Percentiles rank a stretch among this genome's conserved stretches.
Conservation (phyloP, 2,329 filamentous ascomycete species). For the Colletotrichum phormii region DNA sequence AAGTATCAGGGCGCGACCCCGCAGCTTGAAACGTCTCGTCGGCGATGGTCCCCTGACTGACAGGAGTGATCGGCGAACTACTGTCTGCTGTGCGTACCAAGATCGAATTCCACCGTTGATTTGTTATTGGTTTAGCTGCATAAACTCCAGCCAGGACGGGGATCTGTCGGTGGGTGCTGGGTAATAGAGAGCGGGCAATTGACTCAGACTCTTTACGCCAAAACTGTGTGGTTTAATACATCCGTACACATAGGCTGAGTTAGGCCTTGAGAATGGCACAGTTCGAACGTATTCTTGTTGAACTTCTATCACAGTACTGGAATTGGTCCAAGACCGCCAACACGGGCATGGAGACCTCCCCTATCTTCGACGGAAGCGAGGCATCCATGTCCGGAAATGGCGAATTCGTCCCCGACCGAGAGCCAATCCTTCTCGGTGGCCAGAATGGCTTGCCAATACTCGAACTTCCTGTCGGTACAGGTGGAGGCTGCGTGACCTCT, state of each 20-base stretch:
- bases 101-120: not conserved
- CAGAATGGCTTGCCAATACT: conserved; percentile 42
- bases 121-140: conserved; percentile 48
- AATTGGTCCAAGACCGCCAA: conserved; percentile 47
- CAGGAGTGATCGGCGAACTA: not conserved
- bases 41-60: not conserved
- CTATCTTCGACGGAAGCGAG: conserved; percentile 62
- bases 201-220: no score
- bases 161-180: no score
- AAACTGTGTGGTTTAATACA: no score
- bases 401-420: conserved; percentile 40
- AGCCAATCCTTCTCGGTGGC: conserved; percentile 42
- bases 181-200: no score
- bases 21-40: not conserved
- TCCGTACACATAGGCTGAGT: no score
- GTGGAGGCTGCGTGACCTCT: conserved; percentile 65
- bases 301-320: conserved; percentile 19
- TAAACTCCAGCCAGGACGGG: not conserved
- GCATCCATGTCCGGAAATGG: conserved; percentile 60
- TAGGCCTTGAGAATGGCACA: no score
- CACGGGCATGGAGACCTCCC: conserved; percentile 50
- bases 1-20: not conserved
- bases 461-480: conserved; percentile 58
- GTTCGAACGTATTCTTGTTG: conserved; percentile 4
- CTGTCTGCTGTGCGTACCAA: not conserved